Evolutionary conservation across 768 basidiomycete genomes (phyloP).

Genomic region (Neoboletus brunneissimus): DNA sequence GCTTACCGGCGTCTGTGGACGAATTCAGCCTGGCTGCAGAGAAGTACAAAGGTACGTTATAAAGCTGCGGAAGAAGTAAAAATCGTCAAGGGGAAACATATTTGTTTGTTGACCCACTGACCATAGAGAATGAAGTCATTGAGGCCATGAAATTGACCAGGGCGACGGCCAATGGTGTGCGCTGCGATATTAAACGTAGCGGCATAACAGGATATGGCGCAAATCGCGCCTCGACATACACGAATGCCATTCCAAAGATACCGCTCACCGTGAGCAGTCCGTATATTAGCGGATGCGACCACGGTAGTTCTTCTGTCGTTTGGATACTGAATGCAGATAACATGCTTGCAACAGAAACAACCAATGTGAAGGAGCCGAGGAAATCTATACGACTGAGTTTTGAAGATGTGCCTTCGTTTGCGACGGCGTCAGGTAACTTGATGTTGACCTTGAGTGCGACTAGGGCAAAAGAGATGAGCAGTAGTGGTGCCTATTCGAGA

Average conservation of each 20-base stretch:
- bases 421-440: conserved; percentile 61
- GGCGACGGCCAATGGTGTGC: conserved; percentile 81
- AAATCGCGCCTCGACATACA: conserved; percentile 75
- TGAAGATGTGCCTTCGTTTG: conserved; percentile 53
- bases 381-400: conserved; percentile 83
- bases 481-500: conserved; percentile 62
- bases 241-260: conserved; percentile 56
- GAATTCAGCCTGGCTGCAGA: conserved; percentile 71
- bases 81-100: background rate
- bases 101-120: conserved; percentile 27
- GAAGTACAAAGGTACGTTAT: conserved; percentile 89
- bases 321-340: conserved; percentile 77
- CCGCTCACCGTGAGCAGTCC: conserved; percentile 59
- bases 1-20: conserved; percentile 68
- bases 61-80: conserved; percentile 47
- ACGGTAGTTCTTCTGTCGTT: conserved; percentile 72
- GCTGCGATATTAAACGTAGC: conserved; percentile 66
- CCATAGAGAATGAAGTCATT: conserved; percentile 79
- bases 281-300: conserved; percentile 70
- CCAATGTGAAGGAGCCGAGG: conserved; percentile 79
- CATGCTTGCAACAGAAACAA: conserved; percentile 62
- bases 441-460: conserved; percentile 80
- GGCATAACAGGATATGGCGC: conserved; percentile 91
- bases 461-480: conserved; percentile 66
- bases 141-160: conserved; percentile 76